Conservation (phyloP, 1,284 basidiomycete genomes). For the Coniophora puteana region DNA sequence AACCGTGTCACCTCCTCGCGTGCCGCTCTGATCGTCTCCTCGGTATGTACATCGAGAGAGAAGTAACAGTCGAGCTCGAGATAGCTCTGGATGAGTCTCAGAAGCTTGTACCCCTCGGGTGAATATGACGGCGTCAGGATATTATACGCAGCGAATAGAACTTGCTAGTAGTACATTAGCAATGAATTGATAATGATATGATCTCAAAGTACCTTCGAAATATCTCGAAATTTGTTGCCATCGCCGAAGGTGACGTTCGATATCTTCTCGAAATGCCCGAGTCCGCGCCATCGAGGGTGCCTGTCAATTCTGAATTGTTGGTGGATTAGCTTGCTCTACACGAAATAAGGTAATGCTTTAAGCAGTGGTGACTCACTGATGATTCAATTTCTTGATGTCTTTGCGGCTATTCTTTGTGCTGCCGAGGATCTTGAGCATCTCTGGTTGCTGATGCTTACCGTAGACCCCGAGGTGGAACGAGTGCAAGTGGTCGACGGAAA, state of each 20-base stretch:
- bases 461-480: neutral
- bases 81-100: too few species aligned
- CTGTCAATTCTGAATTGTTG: conserved; percentile 6
- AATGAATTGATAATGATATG: neutral
- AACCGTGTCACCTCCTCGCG: too few species aligned
- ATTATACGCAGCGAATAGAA: too few species aligned
- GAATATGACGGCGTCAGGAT: too few species aligned
- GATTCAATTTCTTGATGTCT: conserved; percentile 3
- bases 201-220: conserved; percentile 24
- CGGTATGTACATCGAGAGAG: too few species aligned
- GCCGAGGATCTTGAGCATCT: neutral
- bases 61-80: too few species aligned
- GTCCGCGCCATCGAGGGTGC: conserved; percentile 20
- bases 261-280: conserved; percentile 20
- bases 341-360: too few species aligned
- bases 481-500: conserved; percentile 10
- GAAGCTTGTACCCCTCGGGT: too few species aligned
- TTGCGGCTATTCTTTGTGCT: neutral
- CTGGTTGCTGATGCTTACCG: neutral
- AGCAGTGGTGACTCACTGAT: neutral
- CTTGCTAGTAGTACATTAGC: neutral
- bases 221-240: conserved; percentile 21
- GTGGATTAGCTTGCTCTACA: too few species aligned
- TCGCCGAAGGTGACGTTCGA: conserved; percentile 19
- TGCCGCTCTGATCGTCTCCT: too few species aligned